phyloP scores from a whole-genome alignment of 1,284 basidiomycete genomes.

The Ustilago cynodontis region DNA sequence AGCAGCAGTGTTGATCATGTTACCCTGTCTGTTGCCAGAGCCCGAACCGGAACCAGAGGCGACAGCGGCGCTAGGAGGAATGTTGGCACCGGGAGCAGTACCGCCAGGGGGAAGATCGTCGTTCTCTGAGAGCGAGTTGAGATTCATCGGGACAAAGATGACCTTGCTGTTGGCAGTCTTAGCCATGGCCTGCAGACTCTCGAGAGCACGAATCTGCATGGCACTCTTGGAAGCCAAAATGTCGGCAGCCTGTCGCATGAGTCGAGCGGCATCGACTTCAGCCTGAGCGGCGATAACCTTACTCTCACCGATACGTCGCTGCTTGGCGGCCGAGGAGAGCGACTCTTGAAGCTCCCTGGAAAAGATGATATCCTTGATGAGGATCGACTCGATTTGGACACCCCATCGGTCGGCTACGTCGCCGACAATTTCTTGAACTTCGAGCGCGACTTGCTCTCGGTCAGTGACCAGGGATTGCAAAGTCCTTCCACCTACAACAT shows the following conservation, averaged over 20 bases:
- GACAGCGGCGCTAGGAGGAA: not conserved
- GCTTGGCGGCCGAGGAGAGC: constrained; percentile 89
- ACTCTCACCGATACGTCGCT: constrained; percentile 92
- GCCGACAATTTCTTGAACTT: constrained; percentile 90
- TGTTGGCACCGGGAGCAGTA: constrained; percentile 7
- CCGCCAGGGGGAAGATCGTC: constrained; percentile 24
- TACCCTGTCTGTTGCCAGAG: constrained; percentile 11
- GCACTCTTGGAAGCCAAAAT: constrained; percentile 77
- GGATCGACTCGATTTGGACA: constrained; percentile 91
- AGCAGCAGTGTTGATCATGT: constrained; percentile 42
- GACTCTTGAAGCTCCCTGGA: constrained; percentile 89
- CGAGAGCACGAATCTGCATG: constrained; percentile 96
- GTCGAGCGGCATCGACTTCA: constrained; percentile 91
- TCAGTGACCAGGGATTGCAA: constrained; percentile 76
- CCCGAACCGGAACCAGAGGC: constrained; percentile 10
- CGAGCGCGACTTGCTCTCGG: constrained; percentile 93
- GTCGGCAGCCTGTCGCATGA: constrained; percentile 84
- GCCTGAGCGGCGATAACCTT: constrained; percentile 97
- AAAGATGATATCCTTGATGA: constrained; percentile 87
- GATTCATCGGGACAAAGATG: constrained; percentile 87
- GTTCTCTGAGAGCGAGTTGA: constrained; percentile 33
- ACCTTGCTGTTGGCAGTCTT: constrained; percentile 86
- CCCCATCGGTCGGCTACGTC: constrained; percentile 80
- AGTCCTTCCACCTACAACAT: constrained; percentile 87
- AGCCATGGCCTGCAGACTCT: constrained; percentile 81